Evolutionary conservation across 352 stramenopile species (phyloP), one percentile per base, ranked within the genome.

Genomic region (Pythium phragmitis): DNA sequence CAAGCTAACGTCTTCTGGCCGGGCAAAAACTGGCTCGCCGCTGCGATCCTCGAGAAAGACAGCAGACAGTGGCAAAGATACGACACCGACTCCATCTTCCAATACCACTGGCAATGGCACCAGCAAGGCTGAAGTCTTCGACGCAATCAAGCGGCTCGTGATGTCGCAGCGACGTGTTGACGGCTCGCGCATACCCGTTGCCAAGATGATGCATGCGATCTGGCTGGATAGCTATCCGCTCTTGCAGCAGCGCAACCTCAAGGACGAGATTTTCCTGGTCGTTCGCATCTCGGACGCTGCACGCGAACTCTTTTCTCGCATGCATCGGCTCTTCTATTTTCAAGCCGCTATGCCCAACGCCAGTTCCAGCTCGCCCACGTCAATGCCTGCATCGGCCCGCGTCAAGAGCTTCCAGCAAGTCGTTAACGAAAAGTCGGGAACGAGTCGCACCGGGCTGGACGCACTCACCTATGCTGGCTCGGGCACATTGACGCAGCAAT

Each of bases 321-420:
- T 94, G 72, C 85, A 92, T 63, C 75, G 80, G 1, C 66, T 94
- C 0, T 89, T 87, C 46, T 92, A 94, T 56, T 80, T 92, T 37
- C 77, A 87, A 42, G 74, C 80, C 0, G 75, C 68, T 1, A 50
- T 72, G 54, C 70, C 74, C 4, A 64, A 61, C 7, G 61, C 13
- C n/a, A 55, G 17, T 11, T 65, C 13, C n/a, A 55, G 21, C 19
- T 52, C 45, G 16, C 36, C 57, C 3, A 37, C 19, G 3, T 63
- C 57, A 3, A 45, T 70, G 23, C 28, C 62, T 4, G 56, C 54
- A 13, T 60, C 60, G 11, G 50, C 64, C 2, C 53, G 66, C 11
- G 28, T 59, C 33, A 66, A 67, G 65, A 67, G n/a, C 14, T 71
- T 73, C 16, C 34, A 62, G 39, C 41, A 72, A 37, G 36, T 72